phyloP scores from a whole-genome alignment of 495 filamentous ascomycete species.

The Hypoxylon rickii region DNA sequence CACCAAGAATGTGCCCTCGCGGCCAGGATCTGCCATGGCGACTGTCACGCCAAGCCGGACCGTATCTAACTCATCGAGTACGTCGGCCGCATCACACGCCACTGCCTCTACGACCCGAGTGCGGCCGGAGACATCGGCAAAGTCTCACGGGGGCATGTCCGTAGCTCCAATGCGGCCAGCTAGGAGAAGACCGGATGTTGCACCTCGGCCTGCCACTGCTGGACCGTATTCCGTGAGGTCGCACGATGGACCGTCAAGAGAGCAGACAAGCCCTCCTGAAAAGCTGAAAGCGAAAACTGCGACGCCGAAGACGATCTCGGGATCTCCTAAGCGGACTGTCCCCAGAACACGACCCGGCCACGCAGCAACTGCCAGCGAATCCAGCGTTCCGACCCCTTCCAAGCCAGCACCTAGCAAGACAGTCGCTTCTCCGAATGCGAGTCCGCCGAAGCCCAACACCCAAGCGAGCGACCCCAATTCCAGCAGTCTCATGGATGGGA shows the following conservation, averaged over 20 bases:
- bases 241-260: slow-evolving; percentile 47
- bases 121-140: slow-evolving; percentile 48
- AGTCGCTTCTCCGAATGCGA: slow-evolving; percentile 37
- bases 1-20: slow-evolving; percentile 63
- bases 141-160: slow-evolving; percentile 54
- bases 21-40: slow-evolving; percentile 77
- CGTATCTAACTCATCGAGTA: slow-evolving; percentile 48
- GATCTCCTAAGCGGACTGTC: slow-evolving; percentile 51
- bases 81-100: slow-evolving; percentile 47
- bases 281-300: slow-evolving; percentile 40
- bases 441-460: slow-evolving; percentile 32
- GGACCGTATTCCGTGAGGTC: slow-evolving; percentile 61
- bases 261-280: slow-evolving; percentile 48
- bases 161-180: slow-evolving; percentile 60
- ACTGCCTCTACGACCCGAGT: slow-evolving; percentile 45
- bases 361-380: slow-evolving; percentile 50
- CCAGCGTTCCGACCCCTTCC: slow-evolving; percentile 44
- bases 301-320: slow-evolving; percentile 46
- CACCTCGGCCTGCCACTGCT: slow-evolving; percentile 58
- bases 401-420: slow-evolving; percentile 34
- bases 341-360: slow-evolving; percentile 49
- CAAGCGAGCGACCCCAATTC: slow-evolving; percentile 25
- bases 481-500: slow-evolving; percentile 46
- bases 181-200: slow-evolving; percentile 53
- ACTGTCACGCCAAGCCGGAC: slow-evolving; percentile 62